Conservation (phyloP, 202 grass and related monocot species). For the Zoysia matrella region DNA sequence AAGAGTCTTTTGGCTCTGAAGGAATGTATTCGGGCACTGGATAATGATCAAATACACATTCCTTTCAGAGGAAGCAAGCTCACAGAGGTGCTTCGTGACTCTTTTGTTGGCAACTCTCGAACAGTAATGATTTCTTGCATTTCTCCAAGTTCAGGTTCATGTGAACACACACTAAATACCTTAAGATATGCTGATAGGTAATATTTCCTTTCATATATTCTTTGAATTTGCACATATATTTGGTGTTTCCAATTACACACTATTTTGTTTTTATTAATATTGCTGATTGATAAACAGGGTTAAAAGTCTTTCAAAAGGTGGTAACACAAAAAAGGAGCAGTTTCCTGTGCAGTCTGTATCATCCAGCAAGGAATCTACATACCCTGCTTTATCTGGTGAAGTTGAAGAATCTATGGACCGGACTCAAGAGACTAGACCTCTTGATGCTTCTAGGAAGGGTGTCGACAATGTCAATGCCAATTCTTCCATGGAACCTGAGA, state of each 20-base stretch:
- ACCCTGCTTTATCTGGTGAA: conserved; percentile 57
- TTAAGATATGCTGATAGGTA: conserved; percentile 99
- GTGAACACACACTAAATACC: conserved; percentile 96
- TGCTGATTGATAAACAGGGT: conserved; percentile 62
- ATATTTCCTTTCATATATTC: conserved; percentile 12
- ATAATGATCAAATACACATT: conserved; percentile 99
- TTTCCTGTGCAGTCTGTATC: conserved; percentile 40
- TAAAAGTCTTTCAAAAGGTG: conserved; percentile 98
- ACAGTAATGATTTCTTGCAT: conserved; percentile 99
- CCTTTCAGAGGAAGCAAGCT: conserved; percentile 99
- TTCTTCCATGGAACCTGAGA: conserved; percentile 73
- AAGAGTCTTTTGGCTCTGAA: conserved; percentile 96
- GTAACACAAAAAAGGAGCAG: conserved; percentile 90
- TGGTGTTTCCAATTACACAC: conserved; percentile 7
- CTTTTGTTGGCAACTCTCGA: conserved; percentile 95
- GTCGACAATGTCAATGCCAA: conserved; percentile 60
- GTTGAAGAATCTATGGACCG: conserved; percentile 56
- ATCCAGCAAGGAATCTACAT: conserved; percentile 66
- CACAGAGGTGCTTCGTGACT: conserved; percentile 97
- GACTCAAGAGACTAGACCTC: conserved; percentile 71
- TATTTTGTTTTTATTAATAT: conserved; percentile 26
- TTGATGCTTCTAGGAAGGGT: conserved; percentile 65
- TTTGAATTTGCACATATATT: background rate
- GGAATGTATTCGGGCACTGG: conserved; percentile 96
- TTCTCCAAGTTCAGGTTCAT: conserved; percentile 95